These are phyloP conservation scores for Lyophyllum semitale DNA, from an alignment of 768 basidiomycete genomes.

Conservation along the genomic window DNA sequence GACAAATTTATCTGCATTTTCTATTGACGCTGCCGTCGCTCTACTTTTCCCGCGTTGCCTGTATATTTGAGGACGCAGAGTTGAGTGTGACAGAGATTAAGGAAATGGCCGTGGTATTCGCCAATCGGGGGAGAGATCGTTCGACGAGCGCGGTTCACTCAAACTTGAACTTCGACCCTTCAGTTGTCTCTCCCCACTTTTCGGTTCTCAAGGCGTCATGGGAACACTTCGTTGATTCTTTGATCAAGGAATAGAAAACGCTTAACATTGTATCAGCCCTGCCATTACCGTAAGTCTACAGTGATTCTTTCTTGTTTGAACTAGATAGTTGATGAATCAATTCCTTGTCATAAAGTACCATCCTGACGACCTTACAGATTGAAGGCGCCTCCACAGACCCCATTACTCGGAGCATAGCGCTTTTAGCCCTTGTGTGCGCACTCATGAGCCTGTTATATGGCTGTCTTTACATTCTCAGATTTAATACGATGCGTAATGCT, in stretches of 20 bases:
- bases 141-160: not conserved
- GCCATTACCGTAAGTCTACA: constrained; percentile 36
- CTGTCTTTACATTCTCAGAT: constrained; percentile 72
- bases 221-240: constrained; percentile 71
- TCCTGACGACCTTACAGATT: constrained; percentile 69
- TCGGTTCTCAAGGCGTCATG: constrained; percentile 45
- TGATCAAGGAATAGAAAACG: constrained; percentile 78
- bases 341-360: constrained; percentile 46
- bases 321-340: not conserved
- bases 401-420: constrained; percentile 58
- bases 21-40: constrained; percentile 61
- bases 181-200: constrained; percentile 17
- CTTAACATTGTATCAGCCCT: constrained; percentile 73
- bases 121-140: constrained; percentile 6
- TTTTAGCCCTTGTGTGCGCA: constrained; percentile 66
- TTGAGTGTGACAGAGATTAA: constrained; percentile 58
- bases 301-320: constrained; percentile 9
- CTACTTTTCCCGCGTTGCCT: constrained; percentile 67
- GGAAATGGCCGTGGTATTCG: constrained; percentile 37
- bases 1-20: constrained; percentile 31
- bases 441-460: constrained; percentile 75
- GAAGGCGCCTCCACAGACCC: constrained; percentile 56
- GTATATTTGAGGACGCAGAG: constrained; percentile 66
- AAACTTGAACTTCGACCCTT: constrained; percentile 2
- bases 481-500: constrained; percentile 74